A percentile compares a stretch with the other conserved stretches of the same genome.
Evolutionary conservation across 108 stramenopile genomes (phyloP).

Genomic region (Thalassiosira profunda): DNA sequence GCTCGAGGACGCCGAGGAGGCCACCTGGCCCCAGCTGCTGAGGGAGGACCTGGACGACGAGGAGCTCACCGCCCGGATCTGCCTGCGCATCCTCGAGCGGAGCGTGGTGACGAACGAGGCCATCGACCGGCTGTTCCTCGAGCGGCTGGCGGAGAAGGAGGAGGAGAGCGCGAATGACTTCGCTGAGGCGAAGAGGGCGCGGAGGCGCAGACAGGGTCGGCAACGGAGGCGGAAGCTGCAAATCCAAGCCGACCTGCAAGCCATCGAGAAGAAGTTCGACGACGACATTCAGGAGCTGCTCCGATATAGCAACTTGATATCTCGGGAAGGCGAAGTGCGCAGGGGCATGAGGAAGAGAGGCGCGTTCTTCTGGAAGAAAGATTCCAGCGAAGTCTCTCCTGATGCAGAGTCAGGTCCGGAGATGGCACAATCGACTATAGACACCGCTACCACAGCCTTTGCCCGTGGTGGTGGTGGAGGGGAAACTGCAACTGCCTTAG

Average conservation of each 20-base stretch:
- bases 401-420: background rate
- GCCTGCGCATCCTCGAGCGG: constrained; percentile 90
- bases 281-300: constrained; percentile 51
- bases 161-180: background rate
- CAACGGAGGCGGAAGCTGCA: constrained; percentile 15
- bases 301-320: constrained; percentile 20
- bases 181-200: no score
- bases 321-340: constrained; percentile 16
- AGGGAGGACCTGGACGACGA: constrained; percentile 68
- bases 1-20: background rate
- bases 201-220: constrained; percentile 10
- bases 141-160: constrained; percentile 12
- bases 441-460: background rate
- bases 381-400: no score
- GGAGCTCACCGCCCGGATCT: constrained; percentile 80
- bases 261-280: constrained; percentile 55
- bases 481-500: background rate
- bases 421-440: background rate
- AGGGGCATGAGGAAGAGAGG: constrained; percentile 20
- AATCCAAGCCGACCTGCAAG: constrained; percentile 37
- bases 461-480: constrained; percentile 16
- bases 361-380: constrained; percentile 46
- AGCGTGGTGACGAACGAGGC: constrained; percentile 87
- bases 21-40: background rate
- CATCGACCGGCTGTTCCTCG: constrained; percentile 75